Base-by-base conservation (phyloP, 768 basidiomycete genomes). In the Suillus fuscotomentosus region DNA sequence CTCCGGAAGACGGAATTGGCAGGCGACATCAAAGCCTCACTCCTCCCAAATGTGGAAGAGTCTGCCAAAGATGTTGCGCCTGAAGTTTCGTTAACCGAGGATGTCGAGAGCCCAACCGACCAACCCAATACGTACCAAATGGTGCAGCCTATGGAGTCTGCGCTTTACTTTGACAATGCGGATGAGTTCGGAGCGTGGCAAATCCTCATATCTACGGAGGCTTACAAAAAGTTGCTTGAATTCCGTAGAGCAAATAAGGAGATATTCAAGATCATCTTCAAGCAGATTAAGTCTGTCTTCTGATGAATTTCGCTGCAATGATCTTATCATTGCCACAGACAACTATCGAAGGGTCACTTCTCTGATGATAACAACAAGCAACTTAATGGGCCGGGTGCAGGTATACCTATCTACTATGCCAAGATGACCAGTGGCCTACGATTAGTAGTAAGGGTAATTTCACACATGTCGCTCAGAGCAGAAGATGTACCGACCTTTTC, bases 301-400 rank as follows among this genome's bases (percentile, higher is more conserved):
- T 27, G 20, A 47, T 9, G 10, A 10, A 27, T 43, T 59, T 34
- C 5, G 13, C 43, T 20, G 47, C 13, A 39, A n/a, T 54, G 5
- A 59, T 38, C 42, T 65, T 43, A 64, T 43, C 5, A 2, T 42
- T 8, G 10, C 42, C 34, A 38, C 53, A 91, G 90, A 70, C 86
- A 91, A 65, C 79, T 92, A 13, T 91, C 90, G 0, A 81, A 83
- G 3, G 90, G 89, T 0, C 83, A 86, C 61, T 90, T 91, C 69
- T 90, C 89, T 1, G 78, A 80, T 11, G 85, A 88, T 63, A 91
- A 90, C 66, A 87, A 90, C 67, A 88, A 88, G 72, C 75, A 81
- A 6, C 75, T 90, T 14, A 85, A 78, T 22, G 81, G 81, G 0
- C 60, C 71, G 1, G 74, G 77, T 14, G 72, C 73, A 15, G 82